Percentiles rank a stretch among this genome's conserved stretches.
phyloP scores from a whole-genome alignment of 1,139 yeast genomes.

The Geotrichum citri-aurantii region DNA sequence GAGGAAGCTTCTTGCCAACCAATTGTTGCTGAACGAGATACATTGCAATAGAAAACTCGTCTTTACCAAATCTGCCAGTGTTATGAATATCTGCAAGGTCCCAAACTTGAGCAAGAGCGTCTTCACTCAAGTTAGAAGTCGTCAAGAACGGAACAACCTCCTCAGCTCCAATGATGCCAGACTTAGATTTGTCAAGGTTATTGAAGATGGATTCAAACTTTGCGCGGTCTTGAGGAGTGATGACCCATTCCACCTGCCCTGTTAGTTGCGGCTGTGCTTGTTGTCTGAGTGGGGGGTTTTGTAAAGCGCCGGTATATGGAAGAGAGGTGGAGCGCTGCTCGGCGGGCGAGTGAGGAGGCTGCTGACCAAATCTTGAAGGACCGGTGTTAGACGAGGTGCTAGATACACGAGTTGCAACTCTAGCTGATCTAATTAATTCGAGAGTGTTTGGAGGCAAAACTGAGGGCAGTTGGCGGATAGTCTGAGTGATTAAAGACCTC shows the following conservation, averaged over 20 bases:
- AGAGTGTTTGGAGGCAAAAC: constrained; percentile 48
- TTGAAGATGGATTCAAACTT: constrained; percentile 78
- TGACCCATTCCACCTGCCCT: constrained; percentile 59
- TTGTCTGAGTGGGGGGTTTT: constrained; percentile 10
- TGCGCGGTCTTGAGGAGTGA: constrained; percentile 61
- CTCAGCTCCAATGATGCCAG: constrained; percentile 56
- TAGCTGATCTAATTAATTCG: constrained; percentile 21
- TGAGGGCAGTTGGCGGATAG: constrained; percentile 62
- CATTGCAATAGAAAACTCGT: constrained; percentile 91
- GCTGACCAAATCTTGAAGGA: constrained; percentile 22
- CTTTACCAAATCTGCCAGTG: constrained; percentile 71
- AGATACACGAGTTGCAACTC: constrained; percentile 6
- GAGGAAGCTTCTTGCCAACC: constrained; percentile 72
- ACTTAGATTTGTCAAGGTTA: constrained; percentile 58
- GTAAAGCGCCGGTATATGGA: constrained; percentile 22
- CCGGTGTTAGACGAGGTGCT: constrained; percentile 20
- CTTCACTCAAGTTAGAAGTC: constrained; percentile 82
- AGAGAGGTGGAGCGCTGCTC: constrained; percentile 22
- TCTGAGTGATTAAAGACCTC: constrained; percentile 70
- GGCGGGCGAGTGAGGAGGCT: constrained; percentile 20
- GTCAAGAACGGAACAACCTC: constrained; percentile 86
- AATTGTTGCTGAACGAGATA: constrained; percentile 80
- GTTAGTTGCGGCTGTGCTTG: constrained; percentile 36
- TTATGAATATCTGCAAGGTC: constrained; percentile 88
- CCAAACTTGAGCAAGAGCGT: constrained; percentile 86